Evolutionary conservation across 345 rosid genomes (phyloP), one percentile per base, ranked within the genome.

Genomic region (Citrus reticulata): DNA sequence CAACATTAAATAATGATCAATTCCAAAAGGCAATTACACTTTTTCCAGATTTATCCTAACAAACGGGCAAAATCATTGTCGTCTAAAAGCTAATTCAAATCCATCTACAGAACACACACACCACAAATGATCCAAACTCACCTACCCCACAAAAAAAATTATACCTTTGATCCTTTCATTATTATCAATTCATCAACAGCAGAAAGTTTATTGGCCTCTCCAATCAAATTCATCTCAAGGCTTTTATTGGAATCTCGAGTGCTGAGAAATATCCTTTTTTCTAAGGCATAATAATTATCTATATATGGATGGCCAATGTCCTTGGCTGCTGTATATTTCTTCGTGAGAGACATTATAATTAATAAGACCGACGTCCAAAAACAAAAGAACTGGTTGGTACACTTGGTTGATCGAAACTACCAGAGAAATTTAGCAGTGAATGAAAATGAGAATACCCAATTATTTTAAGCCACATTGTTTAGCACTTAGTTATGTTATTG

Each of bases 161-260:
- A 57, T 35, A 73, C 61, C 72, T 68, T 76, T 72, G 61, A 20
- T 75, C 75, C 62, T 32, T 54, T 79, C 76, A 68, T 84, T 27
- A 72, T 76, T 76, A 74, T 54, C 60, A 62, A 57, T 39, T 61
- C 73, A 82, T 24, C 35, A 55, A 34, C 63, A 79, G 49, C 77
- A 54, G 51, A 77, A 77, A 67, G 63, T 77, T 72, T 60, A 35
- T 46, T 22, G n/a, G 30, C 40, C 68, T 32, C 49, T 74, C 76
- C 75, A 81, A 81, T 83, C 80, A 77, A 81, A 65, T 55, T 77
- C 79, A 83, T 83, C 83, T 83, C 86, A 75, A 83, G 88, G 85
- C 69, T 74, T 55, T n/a, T 46, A 22, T 75, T 68, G 77, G 19
- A 35, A 64, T 67, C 77, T 78, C 77, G 37, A 73, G 76, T 25